Evolutionary conservation across 2,329 filamentous ascomycete genomes (phyloP).

Genomic region (Acephala macrosclerotiorum): DNA sequence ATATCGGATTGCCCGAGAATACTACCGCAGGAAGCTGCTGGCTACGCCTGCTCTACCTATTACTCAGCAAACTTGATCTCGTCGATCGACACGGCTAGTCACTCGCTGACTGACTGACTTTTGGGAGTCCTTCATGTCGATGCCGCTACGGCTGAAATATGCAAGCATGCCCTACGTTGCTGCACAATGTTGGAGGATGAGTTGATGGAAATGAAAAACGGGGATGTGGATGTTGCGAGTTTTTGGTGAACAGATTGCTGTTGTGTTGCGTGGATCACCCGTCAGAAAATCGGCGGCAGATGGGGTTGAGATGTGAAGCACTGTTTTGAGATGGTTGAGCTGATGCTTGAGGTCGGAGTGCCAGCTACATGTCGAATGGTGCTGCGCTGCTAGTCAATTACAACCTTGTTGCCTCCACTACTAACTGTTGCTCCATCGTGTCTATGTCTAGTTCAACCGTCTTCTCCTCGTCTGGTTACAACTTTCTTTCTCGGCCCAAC

Average conservation of each 20-base stretch:
- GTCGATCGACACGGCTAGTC: conserved; percentile 29
- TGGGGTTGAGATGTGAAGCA: not conserved
- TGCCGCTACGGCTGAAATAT: not conserved
- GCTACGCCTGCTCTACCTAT: conserved; percentile 15
- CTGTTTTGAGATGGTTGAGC: conserved; percentile 7
- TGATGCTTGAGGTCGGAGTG: not conserved
- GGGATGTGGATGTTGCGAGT: not conserved
- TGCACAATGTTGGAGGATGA: conserved; percentile 5
- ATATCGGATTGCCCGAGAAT: conserved; percentile 30
- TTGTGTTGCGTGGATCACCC: conserved; percentile 7
- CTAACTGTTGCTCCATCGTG: not conserved
- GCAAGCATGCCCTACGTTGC: conserved; percentile 1
- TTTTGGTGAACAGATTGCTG: conserved; percentile 1
- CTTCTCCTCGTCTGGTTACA: not conserved
- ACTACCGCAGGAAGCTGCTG: conserved; percentile 17
- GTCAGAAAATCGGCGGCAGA: not conserved
- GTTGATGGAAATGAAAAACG: conserved; percentile 3
- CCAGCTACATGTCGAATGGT: conserved; percentile 5
- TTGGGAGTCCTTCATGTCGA: conserved; percentile 14
- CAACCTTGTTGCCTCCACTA: not conserved
- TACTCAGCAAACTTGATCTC: conserved; percentile 30
- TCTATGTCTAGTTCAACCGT: not conserved
- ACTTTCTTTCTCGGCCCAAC: not conserved
- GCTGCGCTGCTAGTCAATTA: conserved; percentile 3
- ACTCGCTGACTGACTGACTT: conserved; percentile 4